Percentiles rank a stretch among this genome's conserved stretches.
Evolutionary conservation across 257 asterid genomes (phyloP).

Genomic region (Datura wrightii): DNA sequence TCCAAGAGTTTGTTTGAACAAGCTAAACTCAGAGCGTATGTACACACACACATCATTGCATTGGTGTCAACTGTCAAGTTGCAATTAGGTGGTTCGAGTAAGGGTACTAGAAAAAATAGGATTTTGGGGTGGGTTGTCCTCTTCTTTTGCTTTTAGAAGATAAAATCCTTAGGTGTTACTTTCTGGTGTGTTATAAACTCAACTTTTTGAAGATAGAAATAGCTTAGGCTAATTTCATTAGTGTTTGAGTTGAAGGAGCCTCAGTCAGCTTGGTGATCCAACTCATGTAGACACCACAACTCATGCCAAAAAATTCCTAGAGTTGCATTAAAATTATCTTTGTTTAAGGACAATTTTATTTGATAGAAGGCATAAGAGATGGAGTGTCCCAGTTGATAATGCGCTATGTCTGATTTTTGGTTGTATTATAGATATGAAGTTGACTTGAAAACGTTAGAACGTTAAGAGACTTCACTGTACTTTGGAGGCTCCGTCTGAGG

Average conservation of each 20-base stretch:
- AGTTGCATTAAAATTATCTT: background rate
- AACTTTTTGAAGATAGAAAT: background rate
- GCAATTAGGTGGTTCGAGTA: background rate
- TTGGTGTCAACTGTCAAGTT: background rate
- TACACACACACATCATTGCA: background rate
- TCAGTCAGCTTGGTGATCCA: background rate
- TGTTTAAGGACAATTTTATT: background rate
- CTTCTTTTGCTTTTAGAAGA: background rate
- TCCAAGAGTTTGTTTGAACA: background rate
- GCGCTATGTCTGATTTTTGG: background rate
- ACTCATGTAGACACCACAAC: background rate
- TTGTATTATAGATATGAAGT: slow-evolving; percentile 6
- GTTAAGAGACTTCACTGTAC: background rate
- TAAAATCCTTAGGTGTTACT: background rate
- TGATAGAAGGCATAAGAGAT: background rate
- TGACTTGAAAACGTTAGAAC: background rate
- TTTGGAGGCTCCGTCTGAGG: background rate
- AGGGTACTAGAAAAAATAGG: background rate
- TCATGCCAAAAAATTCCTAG: background rate
- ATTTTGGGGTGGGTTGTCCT: background rate
- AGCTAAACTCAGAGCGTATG: background rate
- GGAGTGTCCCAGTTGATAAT: slow-evolving; percentile 8
- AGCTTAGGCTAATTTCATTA: background rate
- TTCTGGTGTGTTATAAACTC: slow-evolving; percentile 14
- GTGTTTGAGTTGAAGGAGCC: background rate